Evolutionary conservation across 306 rosid species (phyloP).

Genomic region (Rosa multiflora): DNA sequence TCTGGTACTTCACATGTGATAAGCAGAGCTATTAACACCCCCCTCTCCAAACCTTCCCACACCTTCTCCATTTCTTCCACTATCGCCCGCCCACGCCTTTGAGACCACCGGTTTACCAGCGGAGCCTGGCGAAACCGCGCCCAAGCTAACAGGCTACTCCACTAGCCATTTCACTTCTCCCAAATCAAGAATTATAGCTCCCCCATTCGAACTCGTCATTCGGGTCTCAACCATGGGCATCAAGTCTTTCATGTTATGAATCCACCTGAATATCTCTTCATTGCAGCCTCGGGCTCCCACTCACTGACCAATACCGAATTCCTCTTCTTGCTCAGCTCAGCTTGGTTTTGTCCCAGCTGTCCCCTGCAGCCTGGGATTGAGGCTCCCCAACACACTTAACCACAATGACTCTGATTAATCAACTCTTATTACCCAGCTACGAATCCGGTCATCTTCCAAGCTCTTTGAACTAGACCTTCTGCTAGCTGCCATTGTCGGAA

Average conservation of each 20-base stretch:
- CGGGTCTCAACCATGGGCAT: constrained; percentile 60
- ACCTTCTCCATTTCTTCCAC: constrained; percentile 79
- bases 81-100: constrained; percentile 65
- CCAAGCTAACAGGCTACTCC: constrained; percentile 59
- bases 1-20: too few relatives aligned
- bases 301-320: constrained; percentile 94
- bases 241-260: constrained; percentile 70
- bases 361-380: constrained; percentile 79
- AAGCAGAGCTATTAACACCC: too few relatives aligned
- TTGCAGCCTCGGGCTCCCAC: constrained; percentile 77
- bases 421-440: too few relatives aligned
- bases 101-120: constrained; percentile 48
- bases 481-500: too few relatives aligned
- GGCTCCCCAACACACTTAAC: neutral
- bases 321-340: constrained; percentile 67
- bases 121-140: constrained; percentile 30
- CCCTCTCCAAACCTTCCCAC: constrained; percentile 33
- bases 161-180: constrained; percentile 97
- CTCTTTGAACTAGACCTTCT: too few relatives aligned
- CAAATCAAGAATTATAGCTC: constrained; percentile 66
- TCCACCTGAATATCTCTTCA: constrained; percentile 65
- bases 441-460: too few relatives aligned
- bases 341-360: constrained; percentile 49
- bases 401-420: too few relatives aligned
- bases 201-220: constrained; percentile 37